phyloP scores from a whole-genome alignment of 768 basidiomycete genomes.

The Leccinum aurantiacum region DNA sequence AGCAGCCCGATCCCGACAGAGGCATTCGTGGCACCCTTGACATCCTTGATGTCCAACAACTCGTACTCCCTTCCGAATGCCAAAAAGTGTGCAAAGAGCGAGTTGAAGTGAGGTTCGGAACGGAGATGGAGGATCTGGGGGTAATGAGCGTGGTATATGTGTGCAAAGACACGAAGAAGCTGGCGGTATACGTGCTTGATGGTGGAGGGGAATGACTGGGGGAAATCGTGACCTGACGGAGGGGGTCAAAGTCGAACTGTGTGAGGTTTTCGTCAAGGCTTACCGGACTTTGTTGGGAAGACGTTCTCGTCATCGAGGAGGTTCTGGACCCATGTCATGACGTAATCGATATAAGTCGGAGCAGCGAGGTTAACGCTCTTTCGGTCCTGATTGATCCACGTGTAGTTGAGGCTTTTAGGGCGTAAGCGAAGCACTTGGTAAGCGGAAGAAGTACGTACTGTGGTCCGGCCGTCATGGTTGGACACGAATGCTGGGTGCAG shows the following conservation, averaged over 20 bases:
- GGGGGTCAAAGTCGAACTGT: not conserved
- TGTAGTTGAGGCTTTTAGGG: slow-evolving; percentile 75
- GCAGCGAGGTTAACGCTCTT: slow-evolving; percentile 87
- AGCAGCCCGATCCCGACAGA: slow-evolving; percentile 76
- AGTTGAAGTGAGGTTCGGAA: slow-evolving; percentile 94
- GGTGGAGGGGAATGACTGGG: slow-evolving; percentile 84
- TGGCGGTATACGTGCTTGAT: slow-evolving; percentile 95
- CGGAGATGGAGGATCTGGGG: slow-evolving; percentile 88
- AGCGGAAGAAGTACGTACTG: slow-evolving; percentile 50
- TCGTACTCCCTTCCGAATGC: slow-evolving; percentile 96
- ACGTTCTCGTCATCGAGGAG: slow-evolving; percentile 90
- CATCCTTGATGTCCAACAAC: slow-evolving; percentile 83
- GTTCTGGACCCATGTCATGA: slow-evolving; percentile 96
- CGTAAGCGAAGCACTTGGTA: not conserved
- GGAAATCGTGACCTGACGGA: slow-evolving; percentile 76
- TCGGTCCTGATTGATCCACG: slow-evolving; percentile 91
- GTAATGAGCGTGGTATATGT: slow-evolving; percentile 96
- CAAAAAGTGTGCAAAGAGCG: slow-evolving; percentile 95
- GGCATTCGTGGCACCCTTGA: slow-evolving; percentile 63
- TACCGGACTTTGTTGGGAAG: slow-evolving; percentile 95
- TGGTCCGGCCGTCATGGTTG: slow-evolving; percentile 87
- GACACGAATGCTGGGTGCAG: slow-evolving; percentile 88
- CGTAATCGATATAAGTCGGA: slow-evolving; percentile 96
- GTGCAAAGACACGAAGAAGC: slow-evolving; percentile 94
- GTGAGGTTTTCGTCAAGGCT: slow-evolving; percentile 20